Conservation (phyloP, 768 basidiomycete genomes). For the Mycena capillaripes region DNA sequence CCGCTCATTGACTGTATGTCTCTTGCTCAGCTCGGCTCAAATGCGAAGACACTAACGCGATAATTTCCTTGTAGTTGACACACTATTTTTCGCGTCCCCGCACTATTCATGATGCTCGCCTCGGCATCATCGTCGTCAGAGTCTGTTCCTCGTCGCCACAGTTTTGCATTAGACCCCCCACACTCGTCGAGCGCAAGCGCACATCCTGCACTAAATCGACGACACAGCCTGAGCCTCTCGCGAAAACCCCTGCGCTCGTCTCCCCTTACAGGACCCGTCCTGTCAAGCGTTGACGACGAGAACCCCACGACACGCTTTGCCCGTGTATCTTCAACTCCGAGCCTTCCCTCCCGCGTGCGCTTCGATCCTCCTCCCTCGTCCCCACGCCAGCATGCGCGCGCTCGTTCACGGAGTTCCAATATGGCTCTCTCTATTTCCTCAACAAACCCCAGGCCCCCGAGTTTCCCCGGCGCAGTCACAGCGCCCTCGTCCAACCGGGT, state of each 20-base stretch:
- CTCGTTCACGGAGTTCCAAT: conserved; percentile 19
- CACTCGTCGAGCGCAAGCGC: neutral
- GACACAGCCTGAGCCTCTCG: conserved; percentile 31
- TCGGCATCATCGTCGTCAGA: neutral
- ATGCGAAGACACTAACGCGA: neutral
- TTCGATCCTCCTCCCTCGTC: conserved; percentile 4
- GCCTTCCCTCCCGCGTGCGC: conserved; percentile 27
- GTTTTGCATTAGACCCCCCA: neutral
- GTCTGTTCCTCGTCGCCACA: neutral
- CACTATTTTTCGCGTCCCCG: conserved; percentile 14
- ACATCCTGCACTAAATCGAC: conserved; percentile 12
- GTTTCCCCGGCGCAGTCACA: conserved; percentile 31
- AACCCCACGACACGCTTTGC: conserved; percentile 10
- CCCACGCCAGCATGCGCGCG: conserved; percentile 17
- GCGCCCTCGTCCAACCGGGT: conserved; percentile 30
- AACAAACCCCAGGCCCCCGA: conserved; percentile 14
- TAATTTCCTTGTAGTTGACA: neutral
- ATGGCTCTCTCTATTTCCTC: conserved; percentile 10
- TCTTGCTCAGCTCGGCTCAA: neutral
- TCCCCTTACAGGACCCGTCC: conserved; percentile 56
- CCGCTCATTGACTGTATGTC: no score
- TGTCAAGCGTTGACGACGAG: conserved; percentile 39
- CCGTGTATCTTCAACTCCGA: conserved; percentile 36
- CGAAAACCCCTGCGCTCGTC: conserved; percentile 57
- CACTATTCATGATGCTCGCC: conserved; percentile 12